These are phyloP conservation scores for Penicillium sp. DNA, from an alignment of 2,329 filamentous ascomycete species.

Conservation along the genomic window DNA sequence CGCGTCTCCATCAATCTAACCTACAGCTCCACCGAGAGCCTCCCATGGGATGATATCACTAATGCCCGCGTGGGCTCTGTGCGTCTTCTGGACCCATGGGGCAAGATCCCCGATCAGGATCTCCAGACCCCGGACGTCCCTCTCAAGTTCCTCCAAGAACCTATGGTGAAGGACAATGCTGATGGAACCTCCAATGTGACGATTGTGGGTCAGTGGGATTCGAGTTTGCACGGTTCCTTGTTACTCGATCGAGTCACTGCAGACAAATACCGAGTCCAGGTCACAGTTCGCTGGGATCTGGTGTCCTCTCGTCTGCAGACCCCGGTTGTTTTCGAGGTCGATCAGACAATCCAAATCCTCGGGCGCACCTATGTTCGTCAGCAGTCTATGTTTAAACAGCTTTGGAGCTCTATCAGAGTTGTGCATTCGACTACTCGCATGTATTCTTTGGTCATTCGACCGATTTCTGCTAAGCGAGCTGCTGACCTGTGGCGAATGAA, in stretches of 20 bases:
- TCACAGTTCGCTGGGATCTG: constrained; percentile 84
- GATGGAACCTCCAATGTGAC: constrained; percentile 88
- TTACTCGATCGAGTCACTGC: constrained; percentile 89
- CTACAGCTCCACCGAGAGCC: constrained; percentile 81
- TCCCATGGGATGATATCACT: constrained; percentile 85
- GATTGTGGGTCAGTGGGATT: constrained; percentile 94
- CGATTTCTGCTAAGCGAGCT: constrained; percentile 84
- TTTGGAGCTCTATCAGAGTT: constrained; percentile 82
- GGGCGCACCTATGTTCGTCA: constrained; percentile 82
- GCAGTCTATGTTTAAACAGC: constrained; percentile 78
- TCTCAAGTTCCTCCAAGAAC: constrained; percentile 74
- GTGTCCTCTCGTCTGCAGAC: constrained; percentile 79
- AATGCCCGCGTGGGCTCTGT: constrained; percentile 77
- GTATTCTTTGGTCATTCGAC: constrained; percentile 82
- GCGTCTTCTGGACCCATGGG: constrained; percentile 78
- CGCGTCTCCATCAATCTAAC: constrained; percentile 85
- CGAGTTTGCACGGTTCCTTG: constrained; percentile 86
- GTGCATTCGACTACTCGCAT: constrained; percentile 84
- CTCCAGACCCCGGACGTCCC: constrained; percentile 71
- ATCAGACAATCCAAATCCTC: constrained; percentile 79
- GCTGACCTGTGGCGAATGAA: constrained; percentile 96
- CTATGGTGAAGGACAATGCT: constrained; percentile 77
- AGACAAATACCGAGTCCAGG: constrained; percentile 89
- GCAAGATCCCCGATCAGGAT: constrained; percentile 79
- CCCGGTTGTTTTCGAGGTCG: constrained; percentile 82